Conservation (phyloP, 2,329 filamentous ascomycete species). For the Bretziella fagacearum region DNA sequence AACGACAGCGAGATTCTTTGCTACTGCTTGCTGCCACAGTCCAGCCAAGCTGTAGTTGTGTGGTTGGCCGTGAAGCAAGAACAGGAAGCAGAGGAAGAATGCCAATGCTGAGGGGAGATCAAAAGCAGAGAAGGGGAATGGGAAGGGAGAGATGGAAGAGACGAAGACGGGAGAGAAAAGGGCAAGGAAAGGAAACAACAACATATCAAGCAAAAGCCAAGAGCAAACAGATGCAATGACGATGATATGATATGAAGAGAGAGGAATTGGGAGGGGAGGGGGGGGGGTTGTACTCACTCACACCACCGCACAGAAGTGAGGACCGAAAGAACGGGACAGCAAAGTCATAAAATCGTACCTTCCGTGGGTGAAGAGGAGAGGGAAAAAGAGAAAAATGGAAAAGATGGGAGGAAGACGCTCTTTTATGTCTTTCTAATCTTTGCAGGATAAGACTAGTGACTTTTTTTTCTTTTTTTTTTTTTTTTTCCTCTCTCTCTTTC, state of each 20-base stretch:
- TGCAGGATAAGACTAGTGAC: neutral
- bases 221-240: constrained; percentile 15
- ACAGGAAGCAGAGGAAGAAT: constrained; percentile 5
- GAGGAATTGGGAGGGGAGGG: constrained; percentile 34
- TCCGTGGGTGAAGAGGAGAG: constrained; percentile 32
- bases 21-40: no score
- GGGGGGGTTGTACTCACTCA: constrained; percentile 15
- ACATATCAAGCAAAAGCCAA: neutral
- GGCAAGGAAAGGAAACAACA: neutral
- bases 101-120: constrained; percentile 17
- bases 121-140: neutral
- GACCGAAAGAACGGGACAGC: constrained; percentile 19
- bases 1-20: neutral
- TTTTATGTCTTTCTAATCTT: neutral
- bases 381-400: constrained; percentile 19
- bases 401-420: constrained; percentile 6
- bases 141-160: neutral
- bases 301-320: constrained; percentile 32
- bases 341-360: constrained; percentile 21
- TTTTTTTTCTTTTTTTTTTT: neutral
- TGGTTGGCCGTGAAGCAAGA: neutral
- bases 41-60: neutral
- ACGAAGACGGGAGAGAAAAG: neutral
- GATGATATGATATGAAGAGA: constrained; percentile 24
- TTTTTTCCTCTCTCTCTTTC: neutral